These are phyloP conservation scores for Talaromyces trachyspermus DNA, from an alignment of 495 filamentous ascomycete genomes.

Conservation along the genomic window DNA sequence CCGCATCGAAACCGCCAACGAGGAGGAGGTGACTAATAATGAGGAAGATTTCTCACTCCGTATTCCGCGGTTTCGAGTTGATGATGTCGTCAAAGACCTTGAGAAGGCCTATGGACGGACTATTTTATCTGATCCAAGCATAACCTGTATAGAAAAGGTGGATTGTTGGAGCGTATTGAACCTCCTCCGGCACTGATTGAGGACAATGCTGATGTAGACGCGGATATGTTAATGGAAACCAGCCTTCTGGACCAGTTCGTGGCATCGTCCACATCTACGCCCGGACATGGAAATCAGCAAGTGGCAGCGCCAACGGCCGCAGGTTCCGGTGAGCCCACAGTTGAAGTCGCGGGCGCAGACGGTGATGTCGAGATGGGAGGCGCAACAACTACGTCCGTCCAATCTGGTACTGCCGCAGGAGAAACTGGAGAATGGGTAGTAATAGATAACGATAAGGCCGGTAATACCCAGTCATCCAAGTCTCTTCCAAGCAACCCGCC, in stretches of 20 bases:
- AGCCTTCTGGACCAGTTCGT: constrained; percentile 59
- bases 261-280: constrained; percentile 45
- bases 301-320: constrained; percentile 10
- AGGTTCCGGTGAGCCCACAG: constrained; percentile 21
- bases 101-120: constrained; percentile 49
- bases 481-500: constrained; percentile 7
- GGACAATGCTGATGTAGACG: constrained; percentile 43
- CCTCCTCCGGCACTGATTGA: constrained; percentile 28
- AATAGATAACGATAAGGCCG: constrained; percentile 40
- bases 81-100: constrained; percentile 53
- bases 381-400: constrained; percentile 13
- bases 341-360: constrained; percentile 16
- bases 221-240: constrained; percentile 61
- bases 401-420: constrained; percentile 21
- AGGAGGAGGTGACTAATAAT: constrained; percentile 40
- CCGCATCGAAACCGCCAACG: constrained; percentile 37
- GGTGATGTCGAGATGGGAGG: constrained; percentile 39
- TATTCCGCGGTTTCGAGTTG: constrained; percentile 45
- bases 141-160: constrained; percentile 63
- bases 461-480: constrained; percentile 15
- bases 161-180: constrained; percentile 54
- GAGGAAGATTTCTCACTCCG: constrained; percentile 28
- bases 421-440: constrained; percentile 55
- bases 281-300: constrained; percentile 23
- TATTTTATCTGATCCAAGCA: constrained; percentile 50